phyloP scores from a whole-genome alignment of 2,329 filamentous ascomycete species.

The Trichoderma guizhouense region DNA sequence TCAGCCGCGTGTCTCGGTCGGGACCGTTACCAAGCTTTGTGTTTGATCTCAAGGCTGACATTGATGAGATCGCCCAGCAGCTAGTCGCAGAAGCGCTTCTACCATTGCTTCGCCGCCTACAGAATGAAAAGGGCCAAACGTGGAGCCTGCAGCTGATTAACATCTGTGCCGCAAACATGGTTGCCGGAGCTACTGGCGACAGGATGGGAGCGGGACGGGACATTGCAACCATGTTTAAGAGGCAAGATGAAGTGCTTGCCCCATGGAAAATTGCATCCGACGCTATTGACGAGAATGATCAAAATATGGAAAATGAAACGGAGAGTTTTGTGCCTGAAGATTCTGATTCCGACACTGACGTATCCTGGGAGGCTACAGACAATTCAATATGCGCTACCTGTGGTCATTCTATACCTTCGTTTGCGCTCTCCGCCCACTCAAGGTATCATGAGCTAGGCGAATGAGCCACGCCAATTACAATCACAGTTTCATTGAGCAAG shows the following conservation, averaged over 20 bases:
- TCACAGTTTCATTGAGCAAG: background rate
- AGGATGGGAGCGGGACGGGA: conserved; percentile 63
- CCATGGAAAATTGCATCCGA: conserved; percentile 58
- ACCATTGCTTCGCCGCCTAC: conserved; percentile 70
- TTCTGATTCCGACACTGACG: conserved; percentile 22
- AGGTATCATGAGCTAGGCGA: conserved; percentile 36
- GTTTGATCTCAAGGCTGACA: conserved; percentile 58
- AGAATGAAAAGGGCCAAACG: conserved; percentile 59
- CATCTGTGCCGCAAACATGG: conserved; percentile 84
- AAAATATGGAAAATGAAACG: background rate
- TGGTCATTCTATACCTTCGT: conserved; percentile 51
- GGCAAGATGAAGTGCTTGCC: conserved; percentile 65
- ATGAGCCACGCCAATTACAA: background rate
- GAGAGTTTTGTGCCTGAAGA: conserved; percentile 27
- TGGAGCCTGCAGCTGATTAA: conserved; percentile 87
- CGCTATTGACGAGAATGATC: conserved; percentile 21
- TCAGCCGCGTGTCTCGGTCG: conserved; percentile 73
- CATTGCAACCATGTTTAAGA: conserved; percentile 78
- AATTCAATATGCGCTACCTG: conserved; percentile 45
- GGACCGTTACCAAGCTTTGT: conserved; percentile 69
- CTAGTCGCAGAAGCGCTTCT: conserved; percentile 67
- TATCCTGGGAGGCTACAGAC: conserved; percentile 32
- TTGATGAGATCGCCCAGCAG: conserved; percentile 61
- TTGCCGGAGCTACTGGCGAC: conserved; percentile 49
- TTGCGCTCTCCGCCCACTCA: conserved; percentile 56